A percentile compares a stretch with the other conserved stretches of the same genome.
These are phyloP conservation scores for Dothistroma pini DNA, from an alignment of 2,329 filamentous ascomycete species.

Conservation along the genomic window DNA sequence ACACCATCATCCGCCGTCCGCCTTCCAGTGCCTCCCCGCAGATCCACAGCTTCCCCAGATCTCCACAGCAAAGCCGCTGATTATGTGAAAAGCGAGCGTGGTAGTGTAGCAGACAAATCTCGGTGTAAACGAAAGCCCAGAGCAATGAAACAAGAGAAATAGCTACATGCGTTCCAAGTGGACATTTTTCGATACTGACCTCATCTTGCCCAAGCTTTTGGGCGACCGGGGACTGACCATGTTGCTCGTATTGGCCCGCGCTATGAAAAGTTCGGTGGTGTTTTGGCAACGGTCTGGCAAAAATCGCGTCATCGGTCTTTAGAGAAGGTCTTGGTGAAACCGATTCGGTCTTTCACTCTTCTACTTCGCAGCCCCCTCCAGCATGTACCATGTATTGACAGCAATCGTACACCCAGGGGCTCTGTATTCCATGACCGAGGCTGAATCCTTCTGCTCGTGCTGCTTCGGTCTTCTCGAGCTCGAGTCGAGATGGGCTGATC, in stretches of 20 bases:
- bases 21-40: background rate
- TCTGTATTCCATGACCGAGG: too few species aligned
- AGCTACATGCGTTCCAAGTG: background rate
- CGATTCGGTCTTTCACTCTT: too few species aligned
- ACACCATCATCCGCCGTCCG: background rate
- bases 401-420: too few species aligned
- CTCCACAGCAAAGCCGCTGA: background rate
- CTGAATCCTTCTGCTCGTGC: too few species aligned
- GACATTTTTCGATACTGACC: background rate
- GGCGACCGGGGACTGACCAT: constrained; percentile 1
- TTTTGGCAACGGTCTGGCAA: background rate
- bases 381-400: too few species aligned
- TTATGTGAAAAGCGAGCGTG: constrained; percentile 1
- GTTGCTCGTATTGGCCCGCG: constrained; percentile 6
- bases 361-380: too few species aligned
- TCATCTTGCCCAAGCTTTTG: background rate
- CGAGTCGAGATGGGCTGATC: too few species aligned
- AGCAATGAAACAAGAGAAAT: background rate
- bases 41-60: background rate
- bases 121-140: background rate
- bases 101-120: background rate
- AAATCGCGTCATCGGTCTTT: background rate
- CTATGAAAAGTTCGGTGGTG: constrained; percentile 1
- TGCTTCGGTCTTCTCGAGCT: too few species aligned
- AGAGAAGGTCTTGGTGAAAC: too few species aligned